Base-by-base conservation (phyloP, 2,329 filamentous ascomycete genomes). In the Xylariaceae sp. region DNA sequence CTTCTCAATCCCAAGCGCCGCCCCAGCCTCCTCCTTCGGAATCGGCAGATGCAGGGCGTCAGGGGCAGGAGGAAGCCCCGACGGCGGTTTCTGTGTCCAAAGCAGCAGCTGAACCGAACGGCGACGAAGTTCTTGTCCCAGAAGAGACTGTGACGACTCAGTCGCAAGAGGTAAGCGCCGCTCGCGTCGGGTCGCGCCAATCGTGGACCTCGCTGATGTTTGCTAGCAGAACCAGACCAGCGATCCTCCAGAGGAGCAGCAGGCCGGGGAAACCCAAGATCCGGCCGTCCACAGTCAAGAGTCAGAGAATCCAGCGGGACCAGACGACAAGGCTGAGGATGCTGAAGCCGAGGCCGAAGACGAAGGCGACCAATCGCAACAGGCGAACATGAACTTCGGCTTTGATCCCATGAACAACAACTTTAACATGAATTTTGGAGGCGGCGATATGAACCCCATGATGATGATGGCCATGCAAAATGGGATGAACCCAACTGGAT, bases 401-500 rank as follows among this genome's bases (percentile, higher is more conserved):
- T 50, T 57, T 27, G 62, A 63, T 23, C 47, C 55, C 17, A 61
- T 58, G 51, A 67, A 64, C 44, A 65, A 67, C 39, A 62, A 60
- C 42, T 78, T 79, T 45, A 56, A 70, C 17, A 76, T 80, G 70
- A 72, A 70, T 51, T 82, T 72, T 53, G 75, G 73, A 51, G 69
- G 70, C 42, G 73, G 72, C 37, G 78, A 82, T 49, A 79, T 84
- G 59, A 82, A 77, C 53, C 77, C 83, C 68, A 85, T 89, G 77
- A 76, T 77, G 77, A 75, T 85, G 80, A 81, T 83, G 77, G 67
- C 77, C 60, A 74, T 87, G 82, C 72, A 83, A 60, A 73, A 82
- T 51, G 74, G 75, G 46, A 79, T 80, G 71, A 65, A 65, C 28
- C 57, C 66, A 19, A 67, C 63, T 45, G 61, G 61, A 3, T 79